Evolutionary conservation across 345 rosid genomes (phyloP).

Genomic region (Mercurialis annua): DNA sequence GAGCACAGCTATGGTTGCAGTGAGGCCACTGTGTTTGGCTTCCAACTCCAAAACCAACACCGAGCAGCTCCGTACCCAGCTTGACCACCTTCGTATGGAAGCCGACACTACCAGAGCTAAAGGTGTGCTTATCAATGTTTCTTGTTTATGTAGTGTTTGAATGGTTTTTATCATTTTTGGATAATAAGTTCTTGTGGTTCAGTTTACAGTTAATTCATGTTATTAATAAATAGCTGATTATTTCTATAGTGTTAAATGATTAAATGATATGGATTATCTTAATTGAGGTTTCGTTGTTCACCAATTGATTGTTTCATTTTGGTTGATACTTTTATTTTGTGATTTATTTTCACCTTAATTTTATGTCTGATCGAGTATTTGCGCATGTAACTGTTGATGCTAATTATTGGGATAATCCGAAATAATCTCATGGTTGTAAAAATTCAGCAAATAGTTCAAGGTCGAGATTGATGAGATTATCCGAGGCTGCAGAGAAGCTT

Average conservation of each 20-base stretch:
- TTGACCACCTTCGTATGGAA: conserved; percentile 73
- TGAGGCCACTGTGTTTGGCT: conserved; percentile 37
- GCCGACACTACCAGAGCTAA: conserved; percentile 61
- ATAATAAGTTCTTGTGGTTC: background rate
- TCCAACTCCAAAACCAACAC: conserved; percentile 36
- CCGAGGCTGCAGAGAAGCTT: conserved; percentile 86
- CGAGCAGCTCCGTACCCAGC: conserved; percentile 60
- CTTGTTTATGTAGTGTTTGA: background rate
- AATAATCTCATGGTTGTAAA: background rate
- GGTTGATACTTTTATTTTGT: background rate
- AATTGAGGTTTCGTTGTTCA: background rate
- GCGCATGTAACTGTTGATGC: too few relatives aligned
- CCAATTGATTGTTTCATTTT: background rate
- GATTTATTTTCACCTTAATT: background rate
- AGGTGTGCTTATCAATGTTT: conserved; percentile 35
- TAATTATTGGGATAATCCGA: too few relatives aligned
- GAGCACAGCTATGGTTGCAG: conserved; percentile 25
- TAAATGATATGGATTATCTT: background rate
- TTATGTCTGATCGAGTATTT: background rate
- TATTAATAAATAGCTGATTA: background rate
- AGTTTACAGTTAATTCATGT: background rate
- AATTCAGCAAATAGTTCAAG: conserved; percentile 67
- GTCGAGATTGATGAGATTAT: conserved; percentile 70
- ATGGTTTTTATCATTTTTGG: background rate
- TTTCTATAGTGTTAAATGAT: background rate